Evolutionary conservation across 2,329 filamentous ascomycete genomes (phyloP).

Genomic region (Pyricularia sp.): DNA sequence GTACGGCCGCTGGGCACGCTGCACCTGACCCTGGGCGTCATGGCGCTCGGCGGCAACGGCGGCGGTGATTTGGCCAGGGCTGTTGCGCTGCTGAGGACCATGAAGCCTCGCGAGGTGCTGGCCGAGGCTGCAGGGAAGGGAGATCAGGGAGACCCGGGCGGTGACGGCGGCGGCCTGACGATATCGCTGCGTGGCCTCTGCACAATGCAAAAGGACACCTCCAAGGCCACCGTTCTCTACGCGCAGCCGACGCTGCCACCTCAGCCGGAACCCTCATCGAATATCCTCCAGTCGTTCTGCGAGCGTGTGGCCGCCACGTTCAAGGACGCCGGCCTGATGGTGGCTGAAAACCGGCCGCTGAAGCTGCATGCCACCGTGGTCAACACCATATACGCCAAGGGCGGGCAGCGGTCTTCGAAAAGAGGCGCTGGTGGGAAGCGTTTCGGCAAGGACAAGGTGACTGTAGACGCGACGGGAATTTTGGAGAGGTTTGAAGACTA

Average conservation of each 20-base stretch:
- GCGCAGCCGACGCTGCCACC: slow-evolving; percentile 46
- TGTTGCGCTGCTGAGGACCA: slow-evolving; percentile 24
- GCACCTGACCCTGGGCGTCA: slow-evolving; percentile 80
- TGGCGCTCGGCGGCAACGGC: slow-evolving; percentile 48
- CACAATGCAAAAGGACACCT: slow-evolving; percentile 48
- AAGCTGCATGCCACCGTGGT: slow-evolving; percentile 77
- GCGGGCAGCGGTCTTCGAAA: slow-evolving; percentile 11
- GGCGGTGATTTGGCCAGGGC: slow-evolving; percentile 26
- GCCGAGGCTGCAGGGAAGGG: slow-evolving; percentile 12
- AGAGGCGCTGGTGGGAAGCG: slow-evolving; percentile 15
- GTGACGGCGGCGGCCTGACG: slow-evolving; percentile 16
- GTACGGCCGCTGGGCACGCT: slow-evolving; percentile 70
- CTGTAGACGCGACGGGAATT: slow-evolving; percentile 45
- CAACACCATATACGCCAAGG: slow-evolving; percentile 71
- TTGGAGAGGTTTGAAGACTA: slow-evolving; percentile 53
- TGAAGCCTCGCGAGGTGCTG: slow-evolving; percentile 31
- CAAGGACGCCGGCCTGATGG: slow-evolving; percentile 43
- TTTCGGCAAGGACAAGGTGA: slow-evolving; percentile 22
- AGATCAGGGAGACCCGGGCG: slow-evolving; percentile 2
- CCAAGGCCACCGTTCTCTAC: slow-evolving; percentile 56
- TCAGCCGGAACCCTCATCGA: slow-evolving; percentile 18
- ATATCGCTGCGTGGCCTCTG: slow-evolving; percentile 45
- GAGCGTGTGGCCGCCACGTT: slow-evolving; percentile 45
- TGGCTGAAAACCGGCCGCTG: slow-evolving; percentile 51
- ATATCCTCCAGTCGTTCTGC: slow-evolving; percentile 44